These are phyloP conservation scores for Penicillium decumbens DNA, from an alignment of 2,329 filamentous ascomycete genomes.

Conservation along the genomic window DNA sequence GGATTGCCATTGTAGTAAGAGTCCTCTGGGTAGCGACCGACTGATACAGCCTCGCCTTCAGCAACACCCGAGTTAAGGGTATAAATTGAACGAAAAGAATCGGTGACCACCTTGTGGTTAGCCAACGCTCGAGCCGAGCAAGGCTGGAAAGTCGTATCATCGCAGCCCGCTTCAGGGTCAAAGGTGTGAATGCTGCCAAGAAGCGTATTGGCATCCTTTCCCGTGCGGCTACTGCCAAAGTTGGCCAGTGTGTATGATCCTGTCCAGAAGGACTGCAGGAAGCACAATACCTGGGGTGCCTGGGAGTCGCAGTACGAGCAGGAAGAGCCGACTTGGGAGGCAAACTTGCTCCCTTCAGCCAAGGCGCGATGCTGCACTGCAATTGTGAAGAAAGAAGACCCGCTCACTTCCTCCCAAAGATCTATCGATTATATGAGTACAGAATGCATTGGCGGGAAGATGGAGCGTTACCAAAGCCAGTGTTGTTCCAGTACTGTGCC, in stretches of 20 bases:
- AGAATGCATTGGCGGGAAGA: accelerated
- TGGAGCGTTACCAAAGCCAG: slow-evolving; percentile 50
- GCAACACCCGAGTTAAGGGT: slow-evolving; percentile 44
- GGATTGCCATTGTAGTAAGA: slow-evolving; percentile 73
- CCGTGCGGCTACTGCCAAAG: slow-evolving; percentile 58
- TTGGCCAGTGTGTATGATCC: slow-evolving; percentile 62
- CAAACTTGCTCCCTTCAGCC: slow-evolving; percentile 58
- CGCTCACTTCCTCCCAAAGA: slow-evolving; percentile 76
- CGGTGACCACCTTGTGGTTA: slow-evolving; percentile 70
- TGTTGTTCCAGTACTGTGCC: slow-evolving; percentile 47
- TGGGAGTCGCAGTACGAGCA: slow-evolving; percentile 59
- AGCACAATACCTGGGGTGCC: slow-evolving; percentile 68
- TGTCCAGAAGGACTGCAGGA: slow-evolving; percentile 70
- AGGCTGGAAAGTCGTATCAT: slow-evolving; percentile 65
- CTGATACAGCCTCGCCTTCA: slow-evolving; percentile 35
- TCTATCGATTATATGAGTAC: slow-evolving; percentile 36
- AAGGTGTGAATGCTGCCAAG: slow-evolving; percentile 45
- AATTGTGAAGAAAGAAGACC: slow-evolving; percentile 74
- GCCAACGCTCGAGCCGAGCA: slow-evolving; percentile 64
- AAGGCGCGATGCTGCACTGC: slow-evolving; percentile 63
- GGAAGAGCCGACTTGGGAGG: slow-evolving; percentile 57
- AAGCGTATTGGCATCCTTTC: slow-evolving; percentile 68
- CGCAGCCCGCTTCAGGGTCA: slow-evolving; percentile 32
- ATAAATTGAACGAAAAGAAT: slow-evolving; percentile 70
- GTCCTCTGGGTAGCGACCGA: slow-evolving; percentile 67